Evolutionary conservation across 768 basidiomycete species (phyloP).

Genomic region (Pleurotus pulmonarius): DNA sequence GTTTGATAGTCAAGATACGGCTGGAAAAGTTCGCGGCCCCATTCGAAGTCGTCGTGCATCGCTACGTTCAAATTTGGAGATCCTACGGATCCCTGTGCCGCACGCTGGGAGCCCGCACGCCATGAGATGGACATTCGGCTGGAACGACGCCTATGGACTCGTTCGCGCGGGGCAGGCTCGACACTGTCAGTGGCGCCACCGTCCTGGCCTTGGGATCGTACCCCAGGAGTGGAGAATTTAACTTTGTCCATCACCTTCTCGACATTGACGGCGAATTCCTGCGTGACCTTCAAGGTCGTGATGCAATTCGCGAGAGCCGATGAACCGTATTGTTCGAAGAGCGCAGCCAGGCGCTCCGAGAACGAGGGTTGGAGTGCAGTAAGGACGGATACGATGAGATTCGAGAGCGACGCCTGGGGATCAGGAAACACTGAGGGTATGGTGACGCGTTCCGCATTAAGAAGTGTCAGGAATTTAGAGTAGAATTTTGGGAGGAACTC

Average conservation of each 20-base stretch:
- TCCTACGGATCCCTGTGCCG: constrained; percentile 19
- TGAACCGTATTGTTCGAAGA: constrained; percentile 64
- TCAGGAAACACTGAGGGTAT: constrained; percentile 89
- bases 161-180: constrained; percentile 3
- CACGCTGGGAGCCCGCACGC: constrained; percentile 37
- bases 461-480: constrained; percentile 54
- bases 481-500: constrained; percentile 78
- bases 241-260: constrained; percentile 79
- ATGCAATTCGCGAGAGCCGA: constrained; percentile 69
- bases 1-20: constrained; percentile 91
- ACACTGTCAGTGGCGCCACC: constrained; percentile 11
- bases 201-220: constrained; percentile 15
- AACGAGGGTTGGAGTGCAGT: constrained; percentile 80
- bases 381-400: constrained; percentile 79
- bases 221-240: constrained; percentile 31
- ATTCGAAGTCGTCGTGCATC: constrained; percentile 47
- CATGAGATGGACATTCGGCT: constrained; percentile 65
- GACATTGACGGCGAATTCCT: constrained; percentile 73
- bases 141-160: constrained; percentile 48
- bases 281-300: constrained; percentile 64
- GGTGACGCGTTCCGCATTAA: constrained; percentile 68
- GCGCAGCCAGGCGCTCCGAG: constrained; percentile 68
- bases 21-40: constrained; percentile 92
- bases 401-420: constrained; percentile 69
- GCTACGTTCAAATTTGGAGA: constrained; percentile 18